Conservation (phyloP, 345 rosid genomes). For the Sapria himalayana region DNA sequence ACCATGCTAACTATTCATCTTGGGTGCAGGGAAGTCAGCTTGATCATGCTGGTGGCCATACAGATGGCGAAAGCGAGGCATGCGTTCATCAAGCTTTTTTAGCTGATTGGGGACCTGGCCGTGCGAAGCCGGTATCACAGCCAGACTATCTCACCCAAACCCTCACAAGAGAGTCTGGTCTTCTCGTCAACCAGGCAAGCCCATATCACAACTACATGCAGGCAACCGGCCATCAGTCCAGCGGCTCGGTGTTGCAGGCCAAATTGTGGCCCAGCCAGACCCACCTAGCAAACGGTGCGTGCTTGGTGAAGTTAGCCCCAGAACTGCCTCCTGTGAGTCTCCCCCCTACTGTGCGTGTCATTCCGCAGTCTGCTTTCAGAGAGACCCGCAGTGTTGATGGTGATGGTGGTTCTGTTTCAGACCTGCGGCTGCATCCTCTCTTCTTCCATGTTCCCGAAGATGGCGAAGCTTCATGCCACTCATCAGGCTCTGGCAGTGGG, state of each 20-base stretch:
- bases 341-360: constrained; percentile 69
- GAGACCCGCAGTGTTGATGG: constrained; percentile 8
- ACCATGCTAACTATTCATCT: background rate
- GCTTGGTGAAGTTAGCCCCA: constrained; percentile 78
- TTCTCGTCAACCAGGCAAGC: constrained; percentile 10
- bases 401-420: constrained; percentile 22
- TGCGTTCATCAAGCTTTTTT: constrained; percentile 77
- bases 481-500: constrained; percentile 17
- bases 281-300: constrained; percentile 22
- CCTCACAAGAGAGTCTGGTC: constrained; percentile 11
- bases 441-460: constrained; percentile 50
- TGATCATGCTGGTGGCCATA: constrained; percentile 18
- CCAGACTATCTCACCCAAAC: constrained; percentile 15
- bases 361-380: constrained; percentile 44
- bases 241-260: constrained; percentile 20
- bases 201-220: constrained; percentile 10
- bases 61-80: constrained; percentile 36
- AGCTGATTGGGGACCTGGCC: constrained; percentile 62
- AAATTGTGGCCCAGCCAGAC: constrained; percentile 22
- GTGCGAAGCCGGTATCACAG: too few relatives aligned
- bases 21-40: constrained; percentile 32
- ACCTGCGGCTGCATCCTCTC: constrained; percentile 82
- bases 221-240: constrained; percentile 14
- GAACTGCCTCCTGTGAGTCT: constrained; percentile 87
- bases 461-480: constrained; percentile 33